Base-by-base conservation (phyloP, 108 stramenopile species). In the Parietichytrium sp. region DNA sequence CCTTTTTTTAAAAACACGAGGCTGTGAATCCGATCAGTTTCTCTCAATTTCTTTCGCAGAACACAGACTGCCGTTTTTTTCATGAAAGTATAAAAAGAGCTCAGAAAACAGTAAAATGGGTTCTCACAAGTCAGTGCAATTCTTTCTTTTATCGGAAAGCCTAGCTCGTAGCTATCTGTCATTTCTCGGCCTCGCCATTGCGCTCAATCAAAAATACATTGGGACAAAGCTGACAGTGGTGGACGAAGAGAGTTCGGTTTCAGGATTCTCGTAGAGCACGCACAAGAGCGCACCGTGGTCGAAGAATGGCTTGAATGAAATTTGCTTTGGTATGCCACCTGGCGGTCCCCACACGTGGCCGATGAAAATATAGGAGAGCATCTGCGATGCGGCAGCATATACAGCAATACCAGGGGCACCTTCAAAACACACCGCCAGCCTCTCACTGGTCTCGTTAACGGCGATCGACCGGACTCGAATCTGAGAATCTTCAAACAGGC, bases 371-470 rank as follows among this genome's bases (percentile, higher is more conserved):
- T 45, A 72, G 13, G 61, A 16, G 16, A 72, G 42, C n/a, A n/a
- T n/a, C 61, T 72, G 61, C 33, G 61, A 45, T n/a, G 36, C 61
- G 38, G 61, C 61, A 27, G 61, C 61, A 25, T 72, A 72, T 42
- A 72, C 36, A n/a, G 61, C 61, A 16, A 72, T 42, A n/a, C 38
- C 61, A 25, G 61, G 61, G 29, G 15, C 10, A 25, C 25, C 61
- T 6, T 33, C 38, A 38, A 72, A 72, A 33, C 61, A 10, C 18
- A 72, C 20, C 20, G 61, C 61, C 0, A 72, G 61, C 15, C 61
- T 33, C 38, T 72, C 61, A 25, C 61, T 72, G n/a, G 61, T 45
- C 13, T 36, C 42, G 20, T 27, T 72, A 33, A 33, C 36, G 33
- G 61, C 6, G 38, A 72, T 72, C 23, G 10, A 16, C 6, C 29